Conservation (phyloP, 2,329 filamentous ascomycete genomes). For the Juglanconis oblonga region DNA sequence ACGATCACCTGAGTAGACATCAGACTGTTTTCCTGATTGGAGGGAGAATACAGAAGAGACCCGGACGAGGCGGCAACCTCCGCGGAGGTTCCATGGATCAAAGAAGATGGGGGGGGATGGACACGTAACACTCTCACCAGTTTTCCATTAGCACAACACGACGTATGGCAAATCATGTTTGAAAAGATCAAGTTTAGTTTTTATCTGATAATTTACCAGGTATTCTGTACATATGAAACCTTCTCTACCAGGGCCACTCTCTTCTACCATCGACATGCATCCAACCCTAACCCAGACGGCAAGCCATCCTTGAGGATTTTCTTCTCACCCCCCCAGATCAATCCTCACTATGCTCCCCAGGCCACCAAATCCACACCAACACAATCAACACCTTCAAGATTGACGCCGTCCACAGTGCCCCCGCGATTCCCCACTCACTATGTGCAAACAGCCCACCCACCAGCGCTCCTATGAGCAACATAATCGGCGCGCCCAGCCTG, state of each 20-base stretch:
- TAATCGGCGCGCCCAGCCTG: slow-evolving; percentile 45
- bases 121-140: too few relatives aligned
- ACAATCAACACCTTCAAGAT: slow-evolving; percentile 55
- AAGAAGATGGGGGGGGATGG: not conserved
- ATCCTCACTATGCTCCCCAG: slow-evolving; percentile 32
- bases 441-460: slow-evolving; percentile 48
- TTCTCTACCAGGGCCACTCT: too few relatives aligned
- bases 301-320: not conserved
- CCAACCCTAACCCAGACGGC: not conserved
- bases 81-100: not conserved
- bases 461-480: slow-evolving; percentile 49
- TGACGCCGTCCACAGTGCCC: slow-evolving; percentile 59
- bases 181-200: not conserved
- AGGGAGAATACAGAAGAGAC: too few relatives aligned
- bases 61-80: not conserved
- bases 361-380: slow-evolving; percentile 61
- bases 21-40: too few relatives aligned
- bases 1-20: not conserved
- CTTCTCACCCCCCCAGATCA: not conserved
- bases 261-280: too few relatives aligned
- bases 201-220: not conserved
- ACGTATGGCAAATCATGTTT: not conserved
- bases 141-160: too few relatives aligned
- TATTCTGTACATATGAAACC: not conserved
- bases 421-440: slow-evolving; percentile 45